A percentile compares a stretch with the other conserved stretches of the same genome.
Conservation (phyloP, 1,284 basidiomycete genomes). For the Ceratobasidium theobromae region DNA sequence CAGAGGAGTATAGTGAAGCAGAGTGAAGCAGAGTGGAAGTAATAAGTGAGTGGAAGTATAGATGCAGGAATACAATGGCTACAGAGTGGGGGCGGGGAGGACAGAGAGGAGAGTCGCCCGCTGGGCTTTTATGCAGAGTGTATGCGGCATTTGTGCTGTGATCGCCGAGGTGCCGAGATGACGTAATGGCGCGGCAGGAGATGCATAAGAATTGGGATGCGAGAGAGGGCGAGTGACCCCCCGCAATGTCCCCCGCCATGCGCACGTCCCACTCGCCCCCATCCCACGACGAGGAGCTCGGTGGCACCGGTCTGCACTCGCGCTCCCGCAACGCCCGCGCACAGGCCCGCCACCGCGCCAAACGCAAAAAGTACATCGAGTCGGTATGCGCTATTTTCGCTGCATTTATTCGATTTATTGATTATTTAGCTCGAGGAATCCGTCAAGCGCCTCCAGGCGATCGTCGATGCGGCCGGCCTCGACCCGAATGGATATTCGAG, state of each 20-base stretch:
- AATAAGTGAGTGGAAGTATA: neutral
- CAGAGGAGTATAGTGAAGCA: too few species aligned
- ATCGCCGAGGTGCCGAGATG: conserved; percentile 13
- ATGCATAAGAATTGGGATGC: neutral
- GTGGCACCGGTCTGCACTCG: conserved; percentile 34
- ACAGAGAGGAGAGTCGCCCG: neutral
- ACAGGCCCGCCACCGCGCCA: conserved; percentile 86
- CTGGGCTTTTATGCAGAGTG: neutral
- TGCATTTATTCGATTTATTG: neutral
- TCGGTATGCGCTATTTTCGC: conserved; percentile 49
- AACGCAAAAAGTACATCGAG: conserved; percentile 90
- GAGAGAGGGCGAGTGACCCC: neutral
- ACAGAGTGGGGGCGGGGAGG: conserved; percentile 1
- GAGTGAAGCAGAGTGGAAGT: neutral
- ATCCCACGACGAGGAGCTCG: conserved; percentile 6
- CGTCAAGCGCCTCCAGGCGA: conserved; percentile 73
- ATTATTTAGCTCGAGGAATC: conserved; percentile 68
- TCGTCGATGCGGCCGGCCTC: conserved; percentile 52
- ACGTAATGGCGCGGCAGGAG: neutral
- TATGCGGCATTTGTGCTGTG: conserved; percentile 7
- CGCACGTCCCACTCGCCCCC: conserved; percentile 16
- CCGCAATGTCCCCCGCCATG: conserved; percentile 20
- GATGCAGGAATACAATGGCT: conserved; percentile 1
- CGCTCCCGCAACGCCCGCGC: conserved; percentile 85
- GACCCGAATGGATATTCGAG: conserved; percentile 54